These are phyloP conservation scores for Strobilomyces dryophilus DNA, from an alignment of 768 basidiomycete species.

Conservation along the genomic window DNA sequence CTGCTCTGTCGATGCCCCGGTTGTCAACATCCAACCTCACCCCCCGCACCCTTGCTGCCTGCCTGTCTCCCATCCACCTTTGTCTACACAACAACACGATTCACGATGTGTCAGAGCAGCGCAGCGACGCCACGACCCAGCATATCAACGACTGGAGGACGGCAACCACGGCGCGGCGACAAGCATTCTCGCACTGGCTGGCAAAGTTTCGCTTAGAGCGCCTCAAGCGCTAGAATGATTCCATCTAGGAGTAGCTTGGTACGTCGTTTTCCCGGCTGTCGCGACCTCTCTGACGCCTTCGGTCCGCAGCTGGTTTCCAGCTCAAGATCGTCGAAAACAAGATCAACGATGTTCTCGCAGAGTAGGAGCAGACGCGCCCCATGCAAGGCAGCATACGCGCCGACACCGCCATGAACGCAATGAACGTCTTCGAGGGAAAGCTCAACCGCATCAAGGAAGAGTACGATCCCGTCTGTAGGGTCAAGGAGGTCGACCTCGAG, in stretches of 20 bases:
- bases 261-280: slow-evolving; percentile 21
- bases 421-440: slow-evolving; percentile 92
- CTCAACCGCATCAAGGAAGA: slow-evolving; percentile 88
- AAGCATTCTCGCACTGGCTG: too few species aligned
- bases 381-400: slow-evolving; percentile 96
- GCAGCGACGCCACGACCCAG: too few species aligned
- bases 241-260: slow-evolving; percentile 98
- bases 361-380: slow-evolving; percentile 96
- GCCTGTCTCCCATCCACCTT: too few species aligned
- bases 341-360: slow-evolving; percentile 82
- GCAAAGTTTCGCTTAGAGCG: too few species aligned
- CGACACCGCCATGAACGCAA: slow-evolving; percentile 93
- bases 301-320: slow-evolving; percentile 79
- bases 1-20: too few species aligned
- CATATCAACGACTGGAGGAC: too few species aligned
- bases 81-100: too few species aligned
- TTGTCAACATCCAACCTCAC: too few species aligned
- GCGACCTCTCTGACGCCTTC: slow-evolving; percentile 1
- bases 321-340: slow-evolving; percentile 97
- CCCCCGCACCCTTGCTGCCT: too few species aligned
- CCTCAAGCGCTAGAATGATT: slow-evolving; percentile 97
- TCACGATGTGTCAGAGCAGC: too few species aligned
- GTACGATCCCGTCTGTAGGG: slow-evolving; percentile 90
- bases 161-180: too few species aligned
- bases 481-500: slow-evolving; percentile 97